phyloP scores from a whole-genome alignment of 2,329 filamentous ascomycete genomes.

The Penicillium sp. region DNA sequence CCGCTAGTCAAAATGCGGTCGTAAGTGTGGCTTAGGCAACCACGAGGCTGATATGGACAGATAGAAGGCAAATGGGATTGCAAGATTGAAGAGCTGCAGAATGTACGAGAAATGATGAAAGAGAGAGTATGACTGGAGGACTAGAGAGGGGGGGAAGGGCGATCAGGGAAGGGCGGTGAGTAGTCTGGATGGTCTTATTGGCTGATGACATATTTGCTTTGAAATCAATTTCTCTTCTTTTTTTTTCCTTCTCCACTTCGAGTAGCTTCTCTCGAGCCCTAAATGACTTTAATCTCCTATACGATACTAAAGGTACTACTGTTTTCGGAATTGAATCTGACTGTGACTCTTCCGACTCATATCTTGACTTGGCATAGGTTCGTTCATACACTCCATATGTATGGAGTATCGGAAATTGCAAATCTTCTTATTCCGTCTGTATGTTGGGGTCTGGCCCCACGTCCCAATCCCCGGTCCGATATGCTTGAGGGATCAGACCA shows the following conservation, averaged over 20 bases:
- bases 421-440: background rate
- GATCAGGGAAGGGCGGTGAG: conserved; percentile 10
- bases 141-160: conserved; percentile 2
- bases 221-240: conserved; percentile 1
- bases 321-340: background rate
- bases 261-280: background rate
- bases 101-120: conserved; percentile 4
- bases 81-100: background rate
- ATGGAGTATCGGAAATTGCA: background rate
- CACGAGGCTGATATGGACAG: conserved; percentile 1
- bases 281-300: background rate
- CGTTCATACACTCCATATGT: background rate
- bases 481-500: background rate
- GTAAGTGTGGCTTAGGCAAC: conserved; percentile 4
- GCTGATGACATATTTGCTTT: background rate
- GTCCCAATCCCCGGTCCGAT: background rate
- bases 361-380: background rate
- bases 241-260: background rate
- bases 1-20: conserved; percentile 6
- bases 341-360: background rate
- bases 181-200: conserved; percentile 6
- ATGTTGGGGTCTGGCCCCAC: conserved; percentile 1
- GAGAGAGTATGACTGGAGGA: conserved; percentile 1
- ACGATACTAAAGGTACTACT: background rate
- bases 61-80: background rate